Percentiles rank a stretch among this genome's conserved stretches.
Conservation (phyloP, 768 basidiomycete genomes). For the Russula lepida region DNA sequence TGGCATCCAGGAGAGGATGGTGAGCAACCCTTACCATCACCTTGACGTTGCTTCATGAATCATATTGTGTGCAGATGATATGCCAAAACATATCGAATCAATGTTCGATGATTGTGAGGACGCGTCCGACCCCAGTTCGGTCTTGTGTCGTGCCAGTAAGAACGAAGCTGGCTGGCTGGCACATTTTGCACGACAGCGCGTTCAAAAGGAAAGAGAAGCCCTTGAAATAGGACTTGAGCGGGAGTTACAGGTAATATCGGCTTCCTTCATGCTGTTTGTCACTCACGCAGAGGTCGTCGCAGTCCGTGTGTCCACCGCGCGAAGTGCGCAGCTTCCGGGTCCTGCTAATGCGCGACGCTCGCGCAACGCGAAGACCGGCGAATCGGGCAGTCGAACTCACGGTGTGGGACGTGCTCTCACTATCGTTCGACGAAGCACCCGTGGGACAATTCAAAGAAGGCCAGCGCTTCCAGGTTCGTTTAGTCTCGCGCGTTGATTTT, state of each 20-base stretch:
- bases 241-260: conserved; percentile 55
- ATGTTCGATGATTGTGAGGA: conserved; percentile 15
- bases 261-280: neutral
- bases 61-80: neutral
- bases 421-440: conserved; percentile 10
- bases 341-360: conserved; percentile 17
- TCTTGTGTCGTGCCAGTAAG: conserved; percentile 12
- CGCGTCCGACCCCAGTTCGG: conserved; percentile 8
- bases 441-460: conserved; percentile 14
- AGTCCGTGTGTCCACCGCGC: conserved; percentile 18
- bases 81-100: conserved; percentile 31
- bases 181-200: conserved; percentile 39
- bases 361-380: conserved; percentile 8
- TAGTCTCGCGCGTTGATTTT: neutral
- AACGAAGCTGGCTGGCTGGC: conserved; percentile 59
- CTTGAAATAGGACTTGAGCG: conserved; percentile 55
- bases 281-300: neutral
- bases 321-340: conserved; percentile 20
- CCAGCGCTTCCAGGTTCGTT: conserved; percentile 17
- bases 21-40: neutral
- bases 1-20: conserved; percentile 20
- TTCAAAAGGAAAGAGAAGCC: conserved; percentile 41
- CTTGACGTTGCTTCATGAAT: neutral
- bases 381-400: conserved; percentile 17
- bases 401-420: conserved; percentile 16